These are phyloP conservation scores for Fonsecaea multimorphosa DNA, from an alignment of 2,329 filamentous ascomycete species.

Conservation along the genomic window DNA sequence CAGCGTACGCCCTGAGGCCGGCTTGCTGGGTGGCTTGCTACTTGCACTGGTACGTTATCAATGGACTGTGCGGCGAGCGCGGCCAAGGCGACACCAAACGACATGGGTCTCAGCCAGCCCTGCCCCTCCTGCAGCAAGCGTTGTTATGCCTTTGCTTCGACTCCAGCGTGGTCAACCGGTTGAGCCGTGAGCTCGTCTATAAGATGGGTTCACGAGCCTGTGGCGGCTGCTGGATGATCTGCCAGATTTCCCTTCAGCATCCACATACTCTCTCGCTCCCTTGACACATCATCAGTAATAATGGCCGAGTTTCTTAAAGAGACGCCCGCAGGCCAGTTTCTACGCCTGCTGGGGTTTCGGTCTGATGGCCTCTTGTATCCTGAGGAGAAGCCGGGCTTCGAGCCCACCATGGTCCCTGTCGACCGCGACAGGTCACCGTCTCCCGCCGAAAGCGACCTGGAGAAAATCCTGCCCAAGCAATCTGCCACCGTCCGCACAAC, in stretches of 20 bases:
- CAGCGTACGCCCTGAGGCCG: background rate
- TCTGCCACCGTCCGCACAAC: background rate
- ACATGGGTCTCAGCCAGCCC: slow-evolving; percentile 8
- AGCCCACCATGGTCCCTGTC: slow-evolving; percentile 6
- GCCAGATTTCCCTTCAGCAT: background rate
- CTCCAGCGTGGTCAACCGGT: background rate
- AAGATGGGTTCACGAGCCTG: background rate
- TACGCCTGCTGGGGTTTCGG: slow-evolving; percentile 24
- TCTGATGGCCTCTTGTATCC: slow-evolving; percentile 17
- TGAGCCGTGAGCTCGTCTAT: background rate
- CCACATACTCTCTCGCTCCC: background rate
- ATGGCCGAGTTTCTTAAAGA: slow-evolving; percentile 23
- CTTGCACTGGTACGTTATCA: background rate
- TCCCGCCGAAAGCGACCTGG: slow-evolving; percentile 8
- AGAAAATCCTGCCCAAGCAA: slow-evolving; percentile 3
- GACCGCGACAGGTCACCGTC: background rate
- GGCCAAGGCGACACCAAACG: background rate
- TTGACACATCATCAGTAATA: background rate
- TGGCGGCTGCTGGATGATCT: background rate
- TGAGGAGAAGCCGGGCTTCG: slow-evolving; percentile 24
- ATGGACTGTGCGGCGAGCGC: background rate
- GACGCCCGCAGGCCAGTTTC: slow-evolving; percentile 27
- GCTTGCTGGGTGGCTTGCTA: background rate
- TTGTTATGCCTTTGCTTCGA: background rate
- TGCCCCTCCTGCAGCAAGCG: background rate